A percentile compares a stretch with the other conserved stretches of the same genome.
Conservation (phyloP, 345 rosid genomes). For the Syzygium aromaticum region DNA sequence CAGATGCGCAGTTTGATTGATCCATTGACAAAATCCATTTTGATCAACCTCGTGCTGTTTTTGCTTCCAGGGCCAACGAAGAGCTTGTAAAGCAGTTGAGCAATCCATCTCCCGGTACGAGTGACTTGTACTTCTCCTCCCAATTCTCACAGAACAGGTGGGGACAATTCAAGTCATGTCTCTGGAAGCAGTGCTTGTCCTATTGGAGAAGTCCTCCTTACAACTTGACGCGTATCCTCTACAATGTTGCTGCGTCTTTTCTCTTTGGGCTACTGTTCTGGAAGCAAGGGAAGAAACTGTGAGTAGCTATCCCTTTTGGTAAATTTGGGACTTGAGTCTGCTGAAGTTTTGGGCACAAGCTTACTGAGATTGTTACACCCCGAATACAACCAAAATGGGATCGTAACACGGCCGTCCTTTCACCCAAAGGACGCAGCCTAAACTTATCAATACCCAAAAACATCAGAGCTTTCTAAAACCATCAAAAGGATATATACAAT, state of each 20-base stretch:
- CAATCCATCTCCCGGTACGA: slow-evolving; percentile 31
- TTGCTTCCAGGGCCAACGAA: slow-evolving; percentile 31
- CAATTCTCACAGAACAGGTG: slow-evolving; percentile 47
- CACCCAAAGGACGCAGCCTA: too few species aligned
- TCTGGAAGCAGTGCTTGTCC: slow-evolving; percentile 70
- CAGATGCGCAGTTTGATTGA: background rate
- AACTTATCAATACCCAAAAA: too few species aligned
- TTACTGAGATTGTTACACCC: too few species aligned
- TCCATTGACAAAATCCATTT: background rate
- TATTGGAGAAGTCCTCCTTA: slow-evolving; percentile 86
- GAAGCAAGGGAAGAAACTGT: slow-evolving; percentile 69
- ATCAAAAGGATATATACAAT: too few species aligned
- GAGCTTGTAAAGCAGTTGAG: slow-evolving; percentile 36
- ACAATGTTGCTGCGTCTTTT: slow-evolving; percentile 24
- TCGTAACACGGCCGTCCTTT: too few species aligned
- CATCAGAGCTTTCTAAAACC: too few species aligned
- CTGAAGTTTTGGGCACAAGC: background rate
- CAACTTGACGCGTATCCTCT: slow-evolving; percentile 43
- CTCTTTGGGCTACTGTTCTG: slow-evolving; percentile 56
- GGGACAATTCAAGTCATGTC: slow-evolving; percentile 65
- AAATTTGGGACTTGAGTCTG: background rate
- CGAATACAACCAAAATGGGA: too few species aligned
- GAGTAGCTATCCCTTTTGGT: slow-evolving; percentile 8
- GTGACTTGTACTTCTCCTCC: slow-evolving; percentile 43
- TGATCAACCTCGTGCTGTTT: background rate